phyloP scores from a whole-genome alignment of 495 filamentous ascomycete genomes.

The Aspergillus bridgeri region DNA sequence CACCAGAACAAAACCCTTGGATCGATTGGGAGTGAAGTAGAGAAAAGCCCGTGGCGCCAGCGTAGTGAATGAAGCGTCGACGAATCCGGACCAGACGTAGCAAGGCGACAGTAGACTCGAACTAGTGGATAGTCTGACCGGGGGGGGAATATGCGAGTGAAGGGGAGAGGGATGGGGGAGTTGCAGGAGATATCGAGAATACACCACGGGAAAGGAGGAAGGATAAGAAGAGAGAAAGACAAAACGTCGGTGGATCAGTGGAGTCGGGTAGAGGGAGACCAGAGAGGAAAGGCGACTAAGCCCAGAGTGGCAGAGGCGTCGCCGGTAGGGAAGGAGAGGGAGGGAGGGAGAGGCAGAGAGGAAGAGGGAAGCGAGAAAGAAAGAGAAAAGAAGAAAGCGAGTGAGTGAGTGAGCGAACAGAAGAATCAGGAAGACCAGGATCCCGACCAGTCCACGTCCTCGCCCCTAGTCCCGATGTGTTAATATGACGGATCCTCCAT shows the following conservation, averaged over 20 bases:
- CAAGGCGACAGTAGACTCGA: not conserved
- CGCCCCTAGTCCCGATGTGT: constrained; percentile 49
- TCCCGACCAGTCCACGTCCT: constrained; percentile 36
- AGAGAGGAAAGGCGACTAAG: not conserved
- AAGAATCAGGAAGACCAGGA: constrained; percentile 34
- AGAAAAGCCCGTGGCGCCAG: not conserved
- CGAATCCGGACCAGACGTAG: constrained; percentile 3
- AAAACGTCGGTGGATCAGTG: constrained; percentile 3
- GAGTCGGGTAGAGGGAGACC: not conserved
- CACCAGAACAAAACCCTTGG: constrained; percentile 12
- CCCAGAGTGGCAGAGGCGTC: constrained; percentile 8
- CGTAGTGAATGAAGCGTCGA: constrained; percentile 3
- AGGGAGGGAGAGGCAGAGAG: constrained; percentile 10
- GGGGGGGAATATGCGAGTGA: constrained; percentile 6
- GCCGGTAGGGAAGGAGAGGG: constrained; percentile 5
- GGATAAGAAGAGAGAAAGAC: constrained; percentile 5
- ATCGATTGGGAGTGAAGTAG: not conserved
- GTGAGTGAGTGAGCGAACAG: too few species aligned
- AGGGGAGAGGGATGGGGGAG: not conserved
- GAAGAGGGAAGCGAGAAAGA: constrained; percentile 15
- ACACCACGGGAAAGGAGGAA: constrained; percentile 5
- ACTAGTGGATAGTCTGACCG: constrained; percentile 7
- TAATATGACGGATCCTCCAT: constrained; percentile 49
- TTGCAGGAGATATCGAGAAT: constrained; percentile 9
- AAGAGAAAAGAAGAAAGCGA: constrained; percentile 19